Conservation (phyloP, 1,139 yeast genomes). For the Blastobotrys buckinghamii region DNA sequence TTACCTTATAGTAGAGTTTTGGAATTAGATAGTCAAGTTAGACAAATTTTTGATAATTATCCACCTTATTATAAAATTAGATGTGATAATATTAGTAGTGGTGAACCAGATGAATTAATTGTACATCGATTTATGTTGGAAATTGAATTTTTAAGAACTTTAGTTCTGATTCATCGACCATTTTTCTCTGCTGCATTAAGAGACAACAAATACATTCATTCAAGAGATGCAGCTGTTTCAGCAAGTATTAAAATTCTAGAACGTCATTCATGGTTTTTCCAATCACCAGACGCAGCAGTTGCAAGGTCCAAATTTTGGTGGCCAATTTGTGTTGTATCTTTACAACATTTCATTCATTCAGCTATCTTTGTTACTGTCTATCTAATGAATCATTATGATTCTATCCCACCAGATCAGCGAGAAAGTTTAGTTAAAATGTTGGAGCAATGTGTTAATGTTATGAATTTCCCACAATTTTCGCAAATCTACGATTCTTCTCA, state of each 20-base stretch:
- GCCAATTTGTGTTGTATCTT: constrained; percentile 13
- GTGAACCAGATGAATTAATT: constrained; percentile 24
- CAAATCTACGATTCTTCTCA: constrained; percentile 18
- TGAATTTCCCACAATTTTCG: constrained; percentile 15
- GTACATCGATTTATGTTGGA: constrained; percentile 31
- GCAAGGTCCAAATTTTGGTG: constrained; percentile 23
- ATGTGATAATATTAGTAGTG: constrained; percentile 21
- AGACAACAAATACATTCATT: constrained; percentile 21
- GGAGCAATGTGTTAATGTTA: constrained; percentile 13
- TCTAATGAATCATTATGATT: constrained; percentile 20
- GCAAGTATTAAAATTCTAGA: constrained; percentile 28
- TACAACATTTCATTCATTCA: constrained; percentile 24
- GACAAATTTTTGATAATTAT: constrained; percentile 21
- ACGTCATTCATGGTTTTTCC: constrained; percentile 29
- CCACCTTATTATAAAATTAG: constrained; percentile 28
- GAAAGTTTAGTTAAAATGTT: constrained; percentile 9
- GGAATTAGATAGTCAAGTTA: constrained; percentile 24
- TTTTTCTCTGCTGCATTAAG: constrained; percentile 24
- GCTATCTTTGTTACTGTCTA: constrained; percentile 21
- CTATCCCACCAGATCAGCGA: constrained; percentile 15
- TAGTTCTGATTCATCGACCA: constrained; percentile 31
- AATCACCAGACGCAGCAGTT: constrained; percentile 22
- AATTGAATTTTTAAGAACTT: constrained; percentile 27
- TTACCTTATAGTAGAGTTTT: constrained; percentile 16
- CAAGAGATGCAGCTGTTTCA: constrained; percentile 26